Conservation (phyloP, 1,139 yeast genomes). For the Meyerozyma elateridarum region DNA sequence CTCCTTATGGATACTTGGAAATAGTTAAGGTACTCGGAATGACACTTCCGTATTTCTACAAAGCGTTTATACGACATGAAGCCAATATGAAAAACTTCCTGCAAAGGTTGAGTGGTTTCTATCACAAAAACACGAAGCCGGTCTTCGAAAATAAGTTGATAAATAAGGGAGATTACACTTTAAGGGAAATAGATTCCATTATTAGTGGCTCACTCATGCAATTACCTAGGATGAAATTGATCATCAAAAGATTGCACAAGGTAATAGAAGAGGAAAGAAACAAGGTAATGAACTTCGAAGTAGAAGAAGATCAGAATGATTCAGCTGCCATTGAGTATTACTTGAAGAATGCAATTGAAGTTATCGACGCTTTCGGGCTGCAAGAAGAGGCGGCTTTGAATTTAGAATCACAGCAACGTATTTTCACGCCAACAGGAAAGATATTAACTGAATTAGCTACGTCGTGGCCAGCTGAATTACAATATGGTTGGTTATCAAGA, state of each 20-base stretch:
- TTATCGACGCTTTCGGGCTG: conserved; percentile 79
- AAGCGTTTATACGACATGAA: conserved; percentile 89
- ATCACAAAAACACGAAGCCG: conserved; percentile 41
- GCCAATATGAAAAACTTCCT: conserved; percentile 51
- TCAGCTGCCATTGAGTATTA: conserved; percentile 30
- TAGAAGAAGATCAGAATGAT: conserved; percentile 16
- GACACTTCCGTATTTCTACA: conserved; percentile 83
- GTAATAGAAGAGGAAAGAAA: conserved; percentile 20
- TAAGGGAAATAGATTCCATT: conserved; percentile 60
- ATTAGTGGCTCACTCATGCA: conserved; percentile 65
- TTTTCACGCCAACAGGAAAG: conserved; percentile 90
- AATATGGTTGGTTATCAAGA: conserved; percentile 83
- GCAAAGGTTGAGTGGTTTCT: conserved; percentile 40
- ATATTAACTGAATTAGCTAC: conserved; percentile 76
- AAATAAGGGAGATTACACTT: conserved; percentile 41
- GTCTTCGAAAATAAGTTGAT: conserved; percentile 34
- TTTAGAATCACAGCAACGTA: conserved; percentile 51
- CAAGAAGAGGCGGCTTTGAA: conserved; percentile 24
- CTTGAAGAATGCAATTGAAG: conserved; percentile 52
- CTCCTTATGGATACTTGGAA: conserved; percentile 66
- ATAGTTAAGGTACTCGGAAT: conserved; percentile 72
- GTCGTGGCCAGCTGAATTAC: conserved; percentile 84
- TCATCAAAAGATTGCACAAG: conserved; percentile 51
- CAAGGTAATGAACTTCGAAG: conserved; percentile 12
- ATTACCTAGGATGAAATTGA: conserved; percentile 62